Base-by-base conservation (phyloP, 1,284 basidiomycete species). In the Thecaphora frezii region DNA sequence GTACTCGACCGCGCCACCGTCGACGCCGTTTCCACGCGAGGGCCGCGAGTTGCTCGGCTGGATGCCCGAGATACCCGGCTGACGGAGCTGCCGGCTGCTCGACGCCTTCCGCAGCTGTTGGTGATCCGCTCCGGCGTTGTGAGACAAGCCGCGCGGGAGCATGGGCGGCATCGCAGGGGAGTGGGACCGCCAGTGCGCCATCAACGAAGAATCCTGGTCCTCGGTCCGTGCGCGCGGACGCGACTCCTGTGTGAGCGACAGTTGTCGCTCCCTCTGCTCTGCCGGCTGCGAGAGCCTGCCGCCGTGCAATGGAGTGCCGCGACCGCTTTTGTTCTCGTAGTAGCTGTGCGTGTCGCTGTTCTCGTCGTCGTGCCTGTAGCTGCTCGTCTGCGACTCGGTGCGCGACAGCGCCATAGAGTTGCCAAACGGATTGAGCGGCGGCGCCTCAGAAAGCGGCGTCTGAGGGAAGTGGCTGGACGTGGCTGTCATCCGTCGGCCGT, bases 161-260 rank as follows among this genome's bases (percentile, higher is more conserved):
- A 61, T 58, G 13, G 69, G 70, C 13, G 65, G 52, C 21, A 68
- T 52, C 10, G 62, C 64, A 5, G 73, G 73, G 26, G 71, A 73
- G 41, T 71, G 52, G 21, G 64, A 63, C n/a, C 71, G 37, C 73
- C 73, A 75, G 47, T 75, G 73, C 8, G 63, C 49, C 63, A 75
- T 66, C n/a, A 67, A 51, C 19, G 48, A 47, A 3, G 61, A 65
- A 25, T 74, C 70, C 33, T 74, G 72, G 45, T 74, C 72, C 52
- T 72, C 72, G 12, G 72, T 74, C 44, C 65, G 44, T 1, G 72
- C 72, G 9, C 72, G 48, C 1, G 72, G 72, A 2, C 62, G 44
- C 5, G 51, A 25, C 24, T 71, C 71, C 22, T 43, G 38, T 16
- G 46, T 53, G 9, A 62, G 39, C 28, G 63, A 67, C 21, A 59